Evolutionary conservation across 1,139 yeast genomes (phyloP), one percentile per base, ranked within the genome.

Genomic region (Yamadazyma kanchanaburiensis): DNA sequence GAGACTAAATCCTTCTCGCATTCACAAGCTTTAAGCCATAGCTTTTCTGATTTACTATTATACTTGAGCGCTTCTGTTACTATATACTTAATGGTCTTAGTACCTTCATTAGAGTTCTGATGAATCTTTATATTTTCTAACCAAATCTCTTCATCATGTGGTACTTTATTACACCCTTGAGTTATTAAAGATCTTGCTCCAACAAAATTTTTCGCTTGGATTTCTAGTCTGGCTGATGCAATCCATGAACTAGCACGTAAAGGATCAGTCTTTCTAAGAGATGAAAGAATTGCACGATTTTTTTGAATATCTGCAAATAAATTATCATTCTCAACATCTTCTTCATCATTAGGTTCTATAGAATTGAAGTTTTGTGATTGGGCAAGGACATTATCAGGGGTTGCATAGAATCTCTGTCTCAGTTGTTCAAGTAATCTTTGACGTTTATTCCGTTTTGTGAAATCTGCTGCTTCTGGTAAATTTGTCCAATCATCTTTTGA

Each of bases 401-500:
- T 86, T 10, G 95, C 87, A 51, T 87, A 89, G 24, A 74, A 74
- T 34, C 96, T 59, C 42, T 79, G 80, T 35, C 76, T 77, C 48
- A 66, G 74, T 46, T 80, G 83, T 29, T 75, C 74, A 33, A 80
- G 68, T 26, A 78, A 55, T 29, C 96, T 61, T 30, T 72, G 61
- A 33, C 97, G 62, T 46, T 88, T 87, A 52, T 88, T 87, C 37
- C 77, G 64, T 45, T 81, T 71, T 0, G 98, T 91, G 45, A 85
- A 63, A 56, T 91, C 98, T 2, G 88, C 86, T 1, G 88, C 94
- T 39, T 87, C 96, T 0, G 98, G 97, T 5, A 91, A 51, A 39
- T 64, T 68, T 3, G 74, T 70, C 98, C 98, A 91, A 46, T 89
- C 81, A 3, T 76, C 82, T 13, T 66, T 74, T 2, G 85, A 66